These are phyloP conservation scores for Cavenderia fasciculata DNA, from an alignment of 78 protist genomes.

Conservation along the genomic window DNA sequence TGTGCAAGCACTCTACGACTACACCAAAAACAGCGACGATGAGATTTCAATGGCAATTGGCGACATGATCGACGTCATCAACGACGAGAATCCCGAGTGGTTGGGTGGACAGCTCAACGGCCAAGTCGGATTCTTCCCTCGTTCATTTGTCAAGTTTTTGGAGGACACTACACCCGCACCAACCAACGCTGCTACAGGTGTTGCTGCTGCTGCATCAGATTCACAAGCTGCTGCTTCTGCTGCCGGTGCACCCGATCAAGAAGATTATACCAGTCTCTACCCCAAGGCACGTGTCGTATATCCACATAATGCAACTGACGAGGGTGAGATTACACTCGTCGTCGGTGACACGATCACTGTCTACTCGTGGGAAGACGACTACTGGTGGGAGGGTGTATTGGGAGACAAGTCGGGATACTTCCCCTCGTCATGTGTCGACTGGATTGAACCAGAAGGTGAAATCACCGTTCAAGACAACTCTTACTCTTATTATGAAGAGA, in stretches of 20 bases:
- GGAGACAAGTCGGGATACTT: constrained; percentile 54
- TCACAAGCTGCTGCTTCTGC: background rate
- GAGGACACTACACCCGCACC: constrained; percentile 8
- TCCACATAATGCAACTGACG: constrained; percentile 31
- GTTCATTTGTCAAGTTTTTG: constrained; percentile 33
- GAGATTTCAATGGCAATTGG: constrained; percentile 36
- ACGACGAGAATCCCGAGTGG: constrained; percentile 65
- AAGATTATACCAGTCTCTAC: constrained; percentile 55
- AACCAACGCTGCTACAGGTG: background rate
- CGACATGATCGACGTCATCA: constrained; percentile 59
- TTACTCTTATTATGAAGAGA: constrained; percentile 51
- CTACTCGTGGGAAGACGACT: constrained; percentile 55
- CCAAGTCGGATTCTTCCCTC: constrained; percentile 62
- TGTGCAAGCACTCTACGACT: constrained; percentile 24
- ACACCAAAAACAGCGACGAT: constrained; percentile 25
- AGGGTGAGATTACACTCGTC: constrained; percentile 21
- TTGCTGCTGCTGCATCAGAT: background rate
- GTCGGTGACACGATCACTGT: constrained; percentile 56
- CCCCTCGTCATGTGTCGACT: constrained; percentile 53
- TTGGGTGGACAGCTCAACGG: constrained; percentile 39
- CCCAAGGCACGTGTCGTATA: constrained; percentile 64
- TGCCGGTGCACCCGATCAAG: background rate
- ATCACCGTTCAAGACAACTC: background rate
- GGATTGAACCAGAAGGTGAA: constrained; percentile 61
- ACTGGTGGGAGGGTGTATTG: constrained; percentile 69